Evolutionary conservation across 2,329 filamentous ascomycete species (phyloP), one percentile per base, ranked within the genome.

Genomic region (Cladophialophora immunda): DNA sequence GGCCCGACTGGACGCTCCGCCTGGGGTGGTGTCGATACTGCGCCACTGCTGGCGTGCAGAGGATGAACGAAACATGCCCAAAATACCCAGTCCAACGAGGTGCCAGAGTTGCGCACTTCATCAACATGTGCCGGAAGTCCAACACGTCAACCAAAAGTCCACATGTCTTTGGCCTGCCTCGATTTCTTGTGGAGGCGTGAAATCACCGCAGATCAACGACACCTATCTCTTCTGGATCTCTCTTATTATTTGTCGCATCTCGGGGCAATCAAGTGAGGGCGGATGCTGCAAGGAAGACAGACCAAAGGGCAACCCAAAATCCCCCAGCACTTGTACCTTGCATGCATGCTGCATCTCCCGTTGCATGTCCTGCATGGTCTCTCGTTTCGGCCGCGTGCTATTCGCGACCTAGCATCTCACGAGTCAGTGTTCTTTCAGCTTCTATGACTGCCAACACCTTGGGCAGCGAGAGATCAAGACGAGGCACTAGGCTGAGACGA

Each of bases 301-400:
- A 50, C 45, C 19, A 25, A 50, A 50, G 45, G 45, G 19, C 22
- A 50, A 50, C 19, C 22, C 38, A 19, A 50, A 47, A 25, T 25
- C 25, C 45, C 45, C 45, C 45, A 50, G 11, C 45, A 50, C 19
- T 22, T 19, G 45, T 50, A 50, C 45, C 45, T 50, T 50, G 22
- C 45, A 50, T 25, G 6, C 8, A 13, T 25, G 45, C 19, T 25
- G 45, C 45, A 50, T 25, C 45, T 25, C 17, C 4, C n/a, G 7
- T 50, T 25, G 45, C 45, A 50, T 50, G 45, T 50, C 22, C 45
- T 27, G 45, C 45, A 25, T 50, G 45, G 19, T 25, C 19, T 4
- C 8, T 15, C n/a, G 41, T 25, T 15, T 47, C 6, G 8, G 19
- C 41, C 2, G n/a, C 38, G 4, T 45, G 38, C 19, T 25, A 13